These are phyloP conservation scores for Dalbergia cultrata DNA, from an alignment of 306 rosid genomes.

Conservation along the genomic window DNA sequence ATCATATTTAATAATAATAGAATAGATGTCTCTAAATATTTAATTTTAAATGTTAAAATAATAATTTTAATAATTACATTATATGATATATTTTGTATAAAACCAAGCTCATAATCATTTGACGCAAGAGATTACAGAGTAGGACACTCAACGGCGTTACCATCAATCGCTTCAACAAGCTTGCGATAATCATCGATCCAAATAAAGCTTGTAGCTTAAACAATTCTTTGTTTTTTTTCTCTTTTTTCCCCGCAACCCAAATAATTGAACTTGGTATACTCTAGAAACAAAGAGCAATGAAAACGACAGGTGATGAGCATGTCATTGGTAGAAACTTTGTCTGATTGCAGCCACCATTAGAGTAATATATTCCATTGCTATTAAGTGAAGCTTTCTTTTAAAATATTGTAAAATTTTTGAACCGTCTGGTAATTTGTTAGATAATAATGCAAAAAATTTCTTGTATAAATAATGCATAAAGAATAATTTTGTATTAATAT, in stretches of 20 bases:
- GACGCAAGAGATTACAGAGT: not conserved
- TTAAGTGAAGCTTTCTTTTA: not conserved
- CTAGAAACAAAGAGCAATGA: not conserved
- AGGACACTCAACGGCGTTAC: not conserved
- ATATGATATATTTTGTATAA: not conserved
- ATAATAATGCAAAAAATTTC: no score
- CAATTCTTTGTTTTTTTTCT: not conserved
- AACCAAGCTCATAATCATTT: not conserved
- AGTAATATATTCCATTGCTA: no score
- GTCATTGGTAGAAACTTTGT: not conserved
- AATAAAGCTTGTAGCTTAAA: not conserved
- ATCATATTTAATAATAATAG: no score
- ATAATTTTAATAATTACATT: no score
- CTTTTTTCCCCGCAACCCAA: not conserved
- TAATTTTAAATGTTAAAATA: no score
- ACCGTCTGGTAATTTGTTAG: no score
- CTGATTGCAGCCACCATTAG: not conserved
- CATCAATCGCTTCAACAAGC: not conserved
- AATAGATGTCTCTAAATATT: no score
- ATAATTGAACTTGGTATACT: not conserved
- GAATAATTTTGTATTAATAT: no score
- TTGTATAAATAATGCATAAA: no score
- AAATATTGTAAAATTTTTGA: no score
- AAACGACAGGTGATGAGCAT: not conserved
- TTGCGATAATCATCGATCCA: no score